Base-by-base conservation (phyloP, 768 basidiomycete species). In the Floccularia luteovirens region DNA sequence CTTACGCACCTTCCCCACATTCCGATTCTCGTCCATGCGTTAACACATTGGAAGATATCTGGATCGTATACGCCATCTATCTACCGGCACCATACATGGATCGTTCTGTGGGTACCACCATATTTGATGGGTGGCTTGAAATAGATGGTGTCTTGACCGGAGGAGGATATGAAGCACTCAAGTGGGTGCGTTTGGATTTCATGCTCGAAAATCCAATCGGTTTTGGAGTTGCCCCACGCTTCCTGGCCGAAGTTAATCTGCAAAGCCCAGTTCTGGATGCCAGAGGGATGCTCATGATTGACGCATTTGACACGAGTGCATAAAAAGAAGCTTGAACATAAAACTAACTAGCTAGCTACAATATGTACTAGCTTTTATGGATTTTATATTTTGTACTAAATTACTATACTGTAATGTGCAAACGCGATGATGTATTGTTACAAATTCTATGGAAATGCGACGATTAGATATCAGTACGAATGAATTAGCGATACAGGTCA, bases 11-110 rank as follows among this genome's bases (percentile, higher is more conserved):
- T 10, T 38, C 46, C 2, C 27, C 27, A 28, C 8, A 8, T 8
- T 8, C 27, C 8, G 14, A 8, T 8, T 28, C 27, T 8, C 8
- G 10, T 8, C 27, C 27, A 28, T 38, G 42, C 20, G 19, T 5
- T 21, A 58, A 53, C 38, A 25, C 36, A 8, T 38, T 60, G 16
- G 38, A 45, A 7, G 22, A 31, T 2, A 45, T 57, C 23, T 44
- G 46, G 40, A 43, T 60, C 34, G 41, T 52, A 14, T 58, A 57
- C 43, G 43, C 50, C 24, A 21, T 57, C 1, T 60, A 56, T 31
- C 51, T 60, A 31, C 58, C 58, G 1, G 50, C 50, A 19, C 57
- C 57, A 2, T 60, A 58, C 42, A 58, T 60, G 53, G 55, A 60
- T 40, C 49, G 49, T 21, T 54, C 52, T 6, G 37, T 46, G 20